These are phyloP conservation scores for Liriodendron chinense DNA, from an alignment of 164 flowering plant species.

Conservation along the genomic window DNA sequence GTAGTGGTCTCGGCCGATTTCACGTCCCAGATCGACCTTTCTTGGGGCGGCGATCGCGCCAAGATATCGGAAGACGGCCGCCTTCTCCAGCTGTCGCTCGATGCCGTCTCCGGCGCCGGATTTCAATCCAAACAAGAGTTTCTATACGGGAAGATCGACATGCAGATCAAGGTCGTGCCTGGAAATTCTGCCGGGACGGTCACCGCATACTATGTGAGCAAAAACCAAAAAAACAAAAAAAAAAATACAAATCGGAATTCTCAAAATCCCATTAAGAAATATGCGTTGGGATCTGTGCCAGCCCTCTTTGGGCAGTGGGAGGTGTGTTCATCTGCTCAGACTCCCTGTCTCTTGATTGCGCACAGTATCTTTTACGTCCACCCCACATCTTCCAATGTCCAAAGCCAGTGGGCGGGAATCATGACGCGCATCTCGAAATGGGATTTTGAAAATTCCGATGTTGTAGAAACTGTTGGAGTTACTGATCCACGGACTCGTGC, in stretches of 20 bases:
- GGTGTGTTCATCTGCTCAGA: too few species aligned
- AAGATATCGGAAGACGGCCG: constrained; percentile 27
- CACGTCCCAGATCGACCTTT: constrained; percentile 21
- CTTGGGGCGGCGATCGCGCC: constrained; percentile 27
- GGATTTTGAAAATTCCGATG: too few species aligned
- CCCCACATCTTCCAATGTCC: too few species aligned
- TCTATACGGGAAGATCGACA: constrained; percentile 29
- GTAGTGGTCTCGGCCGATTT: constrained; percentile 12
- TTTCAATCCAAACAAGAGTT: constrained; percentile 32
- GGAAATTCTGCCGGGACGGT: constrained; percentile 48
- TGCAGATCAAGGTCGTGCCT: constrained; percentile 36
- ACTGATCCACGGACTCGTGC: too few species aligned
- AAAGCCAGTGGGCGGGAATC: too few species aligned
- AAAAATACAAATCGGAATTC: background rate
- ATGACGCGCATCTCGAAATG: too few species aligned
- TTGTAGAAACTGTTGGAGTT: too few species aligned
- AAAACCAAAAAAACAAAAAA: too few species aligned
- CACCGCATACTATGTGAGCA: constrained; percentile 34
- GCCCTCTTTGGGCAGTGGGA: too few species aligned
- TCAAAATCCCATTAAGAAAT: background rate
- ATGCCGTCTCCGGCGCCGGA: constrained; percentile 34
- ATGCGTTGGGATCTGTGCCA: too few species aligned
- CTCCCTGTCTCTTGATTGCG: too few species aligned
- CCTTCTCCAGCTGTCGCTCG: constrained; percentile 29
- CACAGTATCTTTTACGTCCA: too few species aligned